Evolutionary conservation across 108 stramenopile genomes (phyloP).

Genomic region (Heterococcus sp.): DNA sequence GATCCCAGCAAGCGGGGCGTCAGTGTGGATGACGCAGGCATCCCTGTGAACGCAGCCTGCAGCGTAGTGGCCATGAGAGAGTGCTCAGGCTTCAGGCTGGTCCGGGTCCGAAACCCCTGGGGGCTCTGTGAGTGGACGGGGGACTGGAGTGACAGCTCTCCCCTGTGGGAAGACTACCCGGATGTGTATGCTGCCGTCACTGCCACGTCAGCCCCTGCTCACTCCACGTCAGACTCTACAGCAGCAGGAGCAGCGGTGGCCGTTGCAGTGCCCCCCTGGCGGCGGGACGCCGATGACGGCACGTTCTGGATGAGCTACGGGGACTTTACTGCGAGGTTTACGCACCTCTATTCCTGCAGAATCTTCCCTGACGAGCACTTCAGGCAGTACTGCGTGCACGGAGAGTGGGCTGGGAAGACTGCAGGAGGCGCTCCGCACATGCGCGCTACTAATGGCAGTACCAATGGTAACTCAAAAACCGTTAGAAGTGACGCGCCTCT

Average conservation of each 20-base stretch:
- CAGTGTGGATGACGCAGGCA: not conserved
- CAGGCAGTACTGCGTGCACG: constrained; percentile 57
- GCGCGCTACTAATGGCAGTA: constrained; percentile 27
- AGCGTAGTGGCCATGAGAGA: not conserved
- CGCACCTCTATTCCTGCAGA: constrained; percentile 40
- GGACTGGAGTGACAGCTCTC: constrained; percentile 53
- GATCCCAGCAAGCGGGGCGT: not conserved
- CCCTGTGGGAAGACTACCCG: constrained; percentile 59
- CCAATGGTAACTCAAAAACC: no score
- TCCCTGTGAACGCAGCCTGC: not conserved
- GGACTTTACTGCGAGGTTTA: constrained; percentile 40
- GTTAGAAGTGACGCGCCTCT: no score
- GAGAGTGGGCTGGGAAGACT: constrained; percentile 41
- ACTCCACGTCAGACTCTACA: not conserved
- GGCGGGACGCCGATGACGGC: constrained; percentile 37
- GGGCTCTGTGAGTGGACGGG: constrained; percentile 49
- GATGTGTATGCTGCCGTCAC: constrained; percentile 41
- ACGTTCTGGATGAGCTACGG: constrained; percentile 57
- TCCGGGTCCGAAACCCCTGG: constrained; percentile 55
- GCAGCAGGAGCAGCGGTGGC: not conserved
- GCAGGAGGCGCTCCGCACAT: not conserved
- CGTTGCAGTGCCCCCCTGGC: constrained; percentile 16
- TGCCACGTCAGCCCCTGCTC: no score
- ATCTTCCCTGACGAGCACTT: constrained; percentile 56
- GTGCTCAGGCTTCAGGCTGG: constrained; percentile 35